Percentiles rank a stretch among this genome's conserved stretches.
These are phyloP conservation scores for Phytophthora hibernalis DNA, from an alignment of 352 stramenopile genomes.

Conservation along the genomic window DNA sequence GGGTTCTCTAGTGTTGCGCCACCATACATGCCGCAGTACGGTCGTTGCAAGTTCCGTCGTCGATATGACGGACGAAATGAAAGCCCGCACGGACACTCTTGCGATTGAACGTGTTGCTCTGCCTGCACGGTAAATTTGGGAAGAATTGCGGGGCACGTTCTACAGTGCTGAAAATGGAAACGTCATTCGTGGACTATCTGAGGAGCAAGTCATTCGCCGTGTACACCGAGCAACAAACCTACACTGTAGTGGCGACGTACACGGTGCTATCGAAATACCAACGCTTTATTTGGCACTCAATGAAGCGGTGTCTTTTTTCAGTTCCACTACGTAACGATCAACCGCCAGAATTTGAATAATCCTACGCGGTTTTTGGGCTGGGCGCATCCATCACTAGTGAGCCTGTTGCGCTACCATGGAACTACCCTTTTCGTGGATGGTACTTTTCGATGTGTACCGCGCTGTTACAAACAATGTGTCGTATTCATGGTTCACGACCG, in stretches of 20 bases:
- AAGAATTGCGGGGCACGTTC: background rate
- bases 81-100: background rate
- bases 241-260: constrained; percentile 13
- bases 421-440: constrained; percentile 33
- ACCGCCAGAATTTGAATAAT: constrained; percentile 6
- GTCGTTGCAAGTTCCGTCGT: background rate
- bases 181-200: constrained; percentile 18
- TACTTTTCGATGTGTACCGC: constrained; percentile 22
- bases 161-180: constrained; percentile 7
- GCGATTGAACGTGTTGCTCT: constrained; percentile 1
- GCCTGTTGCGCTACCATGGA: constrained; percentile 15
- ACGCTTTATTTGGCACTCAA: constrained; percentile 9
- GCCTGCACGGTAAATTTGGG: constrained; percentile 6
- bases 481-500: constrained; percentile 28
- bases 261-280: constrained; percentile 9
- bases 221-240: constrained; percentile 16
- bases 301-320: constrained; percentile 11
- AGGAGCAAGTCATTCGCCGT: constrained; percentile 17
- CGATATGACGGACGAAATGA: constrained; percentile 4
- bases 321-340: constrained; percentile 7
- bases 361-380: constrained; percentile 20
- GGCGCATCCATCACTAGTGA: constrained; percentile 17
- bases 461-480: constrained; percentile 15
- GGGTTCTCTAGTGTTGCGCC: constrained; percentile 5
- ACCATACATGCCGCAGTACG: constrained; percentile 2